These are phyloP conservation scores for Glebionis coronaria DNA, from an alignment of 129 eudicot species.

Conservation along the genomic window DNA sequence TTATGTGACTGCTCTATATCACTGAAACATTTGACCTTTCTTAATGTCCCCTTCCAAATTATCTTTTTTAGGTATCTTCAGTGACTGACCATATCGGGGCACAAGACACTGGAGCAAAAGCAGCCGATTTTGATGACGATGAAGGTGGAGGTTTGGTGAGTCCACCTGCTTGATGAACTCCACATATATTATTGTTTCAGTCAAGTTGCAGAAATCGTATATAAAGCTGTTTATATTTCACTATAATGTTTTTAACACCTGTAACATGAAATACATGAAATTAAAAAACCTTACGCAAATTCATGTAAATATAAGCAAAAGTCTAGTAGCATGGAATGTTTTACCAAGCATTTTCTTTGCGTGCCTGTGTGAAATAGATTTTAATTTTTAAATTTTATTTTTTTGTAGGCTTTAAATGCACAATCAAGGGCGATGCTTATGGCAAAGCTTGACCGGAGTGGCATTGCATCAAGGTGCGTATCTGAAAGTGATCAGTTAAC, in stretches of 20 bases:
- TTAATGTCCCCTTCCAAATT: too few relatives aligned
- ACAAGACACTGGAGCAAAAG: conserved; percentile 88
- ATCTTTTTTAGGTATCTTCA: conserved; percentile 68
- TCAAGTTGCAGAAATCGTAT: not conserved
- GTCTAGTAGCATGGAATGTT: too few relatives aligned
- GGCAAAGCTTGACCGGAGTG: conserved; percentile 94
- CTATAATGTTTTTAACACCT: not conserved
- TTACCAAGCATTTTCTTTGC: not conserved
- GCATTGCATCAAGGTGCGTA: conserved; percentile 76
- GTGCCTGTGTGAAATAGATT: not conserved
- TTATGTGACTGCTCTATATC: not conserved
- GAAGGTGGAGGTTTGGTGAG: conserved; percentile 99
- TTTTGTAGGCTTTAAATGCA: conserved; percentile 78
- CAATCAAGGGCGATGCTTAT: conserved; percentile 94
- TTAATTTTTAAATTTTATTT: not conserved
- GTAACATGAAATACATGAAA: not conserved
- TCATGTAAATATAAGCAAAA: too few relatives aligned
- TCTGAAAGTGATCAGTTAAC: not conserved
- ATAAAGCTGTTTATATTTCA: not conserved
- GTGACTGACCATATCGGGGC: conserved; percentile 87
- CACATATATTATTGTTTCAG: not conserved
- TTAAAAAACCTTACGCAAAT: not conserved
- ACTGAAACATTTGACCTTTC: not conserved
- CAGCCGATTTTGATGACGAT: conserved; percentile 99
- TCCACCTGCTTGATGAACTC: not conserved